A percentile compares a stretch with the other conserved stretches of the same genome.
Conservation (phyloP, 257 asterid species). For the Solanum chaucha region DNA sequence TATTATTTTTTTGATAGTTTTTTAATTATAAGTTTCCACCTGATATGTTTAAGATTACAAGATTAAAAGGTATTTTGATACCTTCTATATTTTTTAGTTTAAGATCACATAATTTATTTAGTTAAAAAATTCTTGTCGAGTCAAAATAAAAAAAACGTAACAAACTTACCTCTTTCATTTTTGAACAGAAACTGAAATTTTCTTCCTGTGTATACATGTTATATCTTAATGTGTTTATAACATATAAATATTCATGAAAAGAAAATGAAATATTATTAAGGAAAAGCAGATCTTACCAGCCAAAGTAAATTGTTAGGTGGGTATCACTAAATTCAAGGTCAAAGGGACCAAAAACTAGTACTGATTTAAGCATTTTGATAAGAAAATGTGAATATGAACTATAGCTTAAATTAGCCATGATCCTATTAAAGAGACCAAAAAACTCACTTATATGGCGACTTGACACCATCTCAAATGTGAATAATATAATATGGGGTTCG, state of each 20-base stretch:
- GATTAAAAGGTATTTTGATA: too few species aligned
- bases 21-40: too few species aligned
- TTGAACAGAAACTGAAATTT: neutral
- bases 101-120: too few species aligned
- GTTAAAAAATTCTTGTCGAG: too few species aligned
- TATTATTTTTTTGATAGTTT: too few species aligned
- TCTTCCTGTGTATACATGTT: neutral
- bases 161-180: neutral
- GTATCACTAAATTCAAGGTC: neutral
- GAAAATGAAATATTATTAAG: too few species aligned
- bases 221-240: neutral
- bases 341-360: neutral
- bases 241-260: neutral
- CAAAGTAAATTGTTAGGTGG: neutral
- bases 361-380: neutral
- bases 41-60: too few species aligned
- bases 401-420: neutral
- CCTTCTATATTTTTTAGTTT: too few species aligned
- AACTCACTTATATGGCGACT: neutral
- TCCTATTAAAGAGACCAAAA: neutral
- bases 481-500: neutral
- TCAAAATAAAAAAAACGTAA: fast-evolving
- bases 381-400: neutral
- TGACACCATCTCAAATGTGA: neutral
- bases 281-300: neutral